Evolutionary conservation across 371 early-diverging fungal species (phyloP).

Genomic region (Parasitella parasitica): DNA sequence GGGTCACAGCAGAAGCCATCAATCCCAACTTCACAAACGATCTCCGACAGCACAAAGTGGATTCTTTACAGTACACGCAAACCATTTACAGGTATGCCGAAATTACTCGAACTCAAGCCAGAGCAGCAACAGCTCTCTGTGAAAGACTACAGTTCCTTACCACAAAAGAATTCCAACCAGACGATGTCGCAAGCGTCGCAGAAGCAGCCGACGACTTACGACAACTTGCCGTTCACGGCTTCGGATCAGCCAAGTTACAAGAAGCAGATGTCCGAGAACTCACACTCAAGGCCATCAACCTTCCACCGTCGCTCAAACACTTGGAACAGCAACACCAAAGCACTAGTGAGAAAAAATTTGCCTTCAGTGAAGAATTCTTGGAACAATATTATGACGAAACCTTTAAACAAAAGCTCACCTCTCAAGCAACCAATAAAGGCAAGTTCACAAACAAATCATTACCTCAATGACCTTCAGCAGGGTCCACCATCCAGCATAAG

Average conservation of each 20-base stretch:
- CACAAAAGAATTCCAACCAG: no score
- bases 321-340: not conserved
- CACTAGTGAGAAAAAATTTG: not conserved
- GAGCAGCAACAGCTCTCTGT: no score
- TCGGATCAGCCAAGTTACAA: not conserved
- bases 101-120: no score
- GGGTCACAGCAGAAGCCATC: constrained; percentile 1
- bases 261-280: constrained; percentile 1
- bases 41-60: not conserved
- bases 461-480: no score
- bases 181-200: no score
- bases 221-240: constrained; percentile 10
- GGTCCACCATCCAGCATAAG: no score
- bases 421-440: not conserved
- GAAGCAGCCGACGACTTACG: no score
- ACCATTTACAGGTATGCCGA: no score
- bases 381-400: not conserved
- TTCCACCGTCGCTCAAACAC: not conserved
- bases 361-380: not conserved
- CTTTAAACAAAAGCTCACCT: not conserved
- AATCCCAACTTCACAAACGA: constrained; percentile 6
- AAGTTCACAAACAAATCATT: no score
- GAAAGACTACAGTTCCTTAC: no score
- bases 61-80: not conserved
- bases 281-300: not conserved